Evolutionary conservation across 192 early-diverging fungal species (phyloP).

Genomic region (Funneliformis mosseae): DNA sequence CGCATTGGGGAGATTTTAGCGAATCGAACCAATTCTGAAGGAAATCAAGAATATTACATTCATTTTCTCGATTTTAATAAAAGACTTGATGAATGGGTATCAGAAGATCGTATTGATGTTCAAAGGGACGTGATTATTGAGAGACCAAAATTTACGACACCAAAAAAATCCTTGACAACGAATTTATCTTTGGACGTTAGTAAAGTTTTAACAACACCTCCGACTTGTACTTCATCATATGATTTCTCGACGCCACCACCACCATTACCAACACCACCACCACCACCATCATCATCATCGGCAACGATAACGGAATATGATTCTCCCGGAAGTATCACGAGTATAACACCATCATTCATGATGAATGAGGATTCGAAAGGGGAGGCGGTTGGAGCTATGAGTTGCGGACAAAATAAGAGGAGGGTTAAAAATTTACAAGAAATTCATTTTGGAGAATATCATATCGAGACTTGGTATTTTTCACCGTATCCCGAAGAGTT

Average conservation of each 20-base stretch:
- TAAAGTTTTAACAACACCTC: no score
- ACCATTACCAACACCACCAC: not conserved
- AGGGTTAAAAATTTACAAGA: slow-evolving; percentile 93
- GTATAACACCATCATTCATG: slow-evolving; percentile 43
- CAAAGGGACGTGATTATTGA: slow-evolving; percentile 55
- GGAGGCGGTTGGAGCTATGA: slow-evolving; percentile 93
- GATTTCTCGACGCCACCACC: not conserved
- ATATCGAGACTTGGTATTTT: slow-evolving; percentile 98
- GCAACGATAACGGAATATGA: not conserved
- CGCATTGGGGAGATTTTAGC: not conserved
- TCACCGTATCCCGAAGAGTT: slow-evolving; percentile 94
- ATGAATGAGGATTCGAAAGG: slow-evolving; percentile 93
- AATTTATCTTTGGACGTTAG: not conserved
- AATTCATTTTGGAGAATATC: slow-evolving; percentile 89
- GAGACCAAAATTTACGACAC: not conserved
- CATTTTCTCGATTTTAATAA: slow-evolving; percentile 98
- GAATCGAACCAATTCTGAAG: not conserved
- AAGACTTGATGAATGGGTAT: slow-evolving; percentile 96
- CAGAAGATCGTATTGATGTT: slow-evolving; percentile 61
- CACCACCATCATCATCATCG: not conserved
- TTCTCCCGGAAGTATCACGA: not conserved
- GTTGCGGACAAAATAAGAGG: slow-evolving; percentile 85
- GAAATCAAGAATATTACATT: slow-evolving; percentile 81
- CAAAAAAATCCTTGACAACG: not conserved
- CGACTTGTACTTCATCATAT: no score